phyloP scores from a whole-genome alignment of 768 basidiomycete genomes.

The Termitomyces sp. region DNA sequence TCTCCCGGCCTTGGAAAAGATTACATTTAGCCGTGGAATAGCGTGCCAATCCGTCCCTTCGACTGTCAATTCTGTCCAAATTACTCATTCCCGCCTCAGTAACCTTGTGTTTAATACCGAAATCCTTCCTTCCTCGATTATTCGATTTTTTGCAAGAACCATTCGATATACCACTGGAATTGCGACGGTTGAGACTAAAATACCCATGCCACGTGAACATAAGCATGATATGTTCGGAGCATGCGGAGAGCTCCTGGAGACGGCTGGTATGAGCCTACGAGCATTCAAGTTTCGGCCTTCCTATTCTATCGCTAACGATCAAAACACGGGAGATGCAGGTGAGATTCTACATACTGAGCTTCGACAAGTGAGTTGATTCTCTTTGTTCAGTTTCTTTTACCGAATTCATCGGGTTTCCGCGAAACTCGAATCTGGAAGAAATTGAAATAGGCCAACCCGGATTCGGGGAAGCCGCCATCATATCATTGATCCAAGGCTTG shows the following conservation, averaged over 20 bases:
- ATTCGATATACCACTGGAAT: neutral
- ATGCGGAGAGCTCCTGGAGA: constrained; percentile 1
- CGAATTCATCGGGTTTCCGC: neutral
- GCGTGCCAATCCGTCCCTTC: neutral
- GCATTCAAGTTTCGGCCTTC: neutral
- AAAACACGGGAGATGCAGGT: neutral
- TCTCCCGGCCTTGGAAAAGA: neutral
- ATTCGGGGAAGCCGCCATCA: neutral
- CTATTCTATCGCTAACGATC: no score
- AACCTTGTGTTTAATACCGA: neutral
- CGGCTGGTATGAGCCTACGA: neutral
- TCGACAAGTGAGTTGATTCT: neutral
- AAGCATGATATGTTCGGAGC: neutral
- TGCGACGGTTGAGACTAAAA: neutral
- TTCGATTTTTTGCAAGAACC: neutral
- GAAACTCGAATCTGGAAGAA: neutral
- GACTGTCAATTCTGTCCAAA: neutral
- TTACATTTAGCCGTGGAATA: neutral
- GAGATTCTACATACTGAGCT: no score
- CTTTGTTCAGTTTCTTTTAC: neutral
- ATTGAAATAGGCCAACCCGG: neutral
- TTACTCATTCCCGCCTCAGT: neutral
- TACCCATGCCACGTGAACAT: neutral
- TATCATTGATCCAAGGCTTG: neutral
- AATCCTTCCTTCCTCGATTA: neutral